Base-by-base conservation (phyloP, 805 yeast genomes). In the Yamadazyma sp. region DNA sequence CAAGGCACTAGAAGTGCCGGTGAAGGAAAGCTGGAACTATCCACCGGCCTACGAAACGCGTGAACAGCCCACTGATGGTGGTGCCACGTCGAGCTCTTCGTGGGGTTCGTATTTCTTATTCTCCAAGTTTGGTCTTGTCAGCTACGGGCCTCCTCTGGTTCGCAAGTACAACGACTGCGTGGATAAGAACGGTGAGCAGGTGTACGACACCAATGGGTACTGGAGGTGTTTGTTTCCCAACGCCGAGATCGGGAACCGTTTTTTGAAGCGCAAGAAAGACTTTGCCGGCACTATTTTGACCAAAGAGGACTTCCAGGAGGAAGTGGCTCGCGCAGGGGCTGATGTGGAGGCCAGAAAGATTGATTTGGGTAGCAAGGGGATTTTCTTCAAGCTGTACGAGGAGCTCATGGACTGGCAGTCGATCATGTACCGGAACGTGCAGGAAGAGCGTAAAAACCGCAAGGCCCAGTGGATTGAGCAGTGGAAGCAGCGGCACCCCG, bases 161-260 rank as follows among this genome's bases (percentile, higher is more conserved):
- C 57, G 70, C 34, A 73, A 77, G 44, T 86, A 80, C 57, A 68
- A 74, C 36, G 69, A 75, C 31, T 91, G 98, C 59, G 49, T 73
- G 44, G 75, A 74, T 14, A 62, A 72, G 23, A 64, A 78, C 6
- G 98, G 99, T 3, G 62, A 73, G 5, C 76, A 87, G 0, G 80
- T 79, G 9, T 91, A 97, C 96, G 95, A 88, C 54, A 62, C 76
- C 24, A 70, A 73, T 15, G 98, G 97, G 0, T 75, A 80, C 58
- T 91, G 97, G 97, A 76, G 90, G 54, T 91, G 98, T 62, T 64
- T 91, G 31, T 83, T 90, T 59, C 95, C 96, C 9, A 70, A 71
- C 46, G 42, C 60, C 22, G 52, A 61, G 59, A 32, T 67, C 43
- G 45, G 71, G 49, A 35, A 66, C 52, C 40, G 55, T 41, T 28